Evolutionary conservation across 139 green algal genomes (phyloP), one percentile per base, ranked within the genome.

Genomic region (Gonium pectorale): DNA sequence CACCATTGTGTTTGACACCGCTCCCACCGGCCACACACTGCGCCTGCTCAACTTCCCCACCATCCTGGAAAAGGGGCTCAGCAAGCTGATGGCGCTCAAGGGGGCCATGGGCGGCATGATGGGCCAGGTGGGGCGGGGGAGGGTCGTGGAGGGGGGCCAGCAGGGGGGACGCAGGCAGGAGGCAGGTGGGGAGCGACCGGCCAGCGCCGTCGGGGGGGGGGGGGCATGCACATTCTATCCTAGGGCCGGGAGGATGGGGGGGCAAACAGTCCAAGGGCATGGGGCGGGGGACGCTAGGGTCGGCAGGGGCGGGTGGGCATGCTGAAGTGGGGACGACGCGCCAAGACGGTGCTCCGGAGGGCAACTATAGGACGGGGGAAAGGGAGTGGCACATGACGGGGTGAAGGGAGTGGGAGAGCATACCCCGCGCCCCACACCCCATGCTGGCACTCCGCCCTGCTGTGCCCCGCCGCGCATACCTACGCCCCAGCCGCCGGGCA

Each of bases 1-100:
- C 71, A 91, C 83, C 64, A 97, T 99, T 35, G 97, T 99, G 67
- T 99, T 99, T 90, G 97, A 99, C 93, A 99, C 97, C 29, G 97
- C 97, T 1, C 96, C 96, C 63, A 98, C 96, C 2, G 90, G 94
- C 67, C 97, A 99, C 90, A 99, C 97, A 17, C 93, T 99, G 73
- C 93, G 97, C 5, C 90, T 99, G 85, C 91, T 99, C 67, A 96
- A 99, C 89, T 98, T 99, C 86, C 97, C 97, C 11, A 94, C 89
- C 83, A 97, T 96, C 2, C 86, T 99, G 56, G 94, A 99, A 59
- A 99, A 99, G 90, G 96, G 94, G 0, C 91, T 99, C 37, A 84
- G 73, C 68, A 99, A 99, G 91, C 90, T 99, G 38, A 92, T 97
- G 80, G 84, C 87, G 31, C 88, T 99, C 79, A 95, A 96, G 81